phyloP scores from a whole-genome alignment of 2,329 filamentous ascomycete species.

The Westerdykella ornata region DNA sequence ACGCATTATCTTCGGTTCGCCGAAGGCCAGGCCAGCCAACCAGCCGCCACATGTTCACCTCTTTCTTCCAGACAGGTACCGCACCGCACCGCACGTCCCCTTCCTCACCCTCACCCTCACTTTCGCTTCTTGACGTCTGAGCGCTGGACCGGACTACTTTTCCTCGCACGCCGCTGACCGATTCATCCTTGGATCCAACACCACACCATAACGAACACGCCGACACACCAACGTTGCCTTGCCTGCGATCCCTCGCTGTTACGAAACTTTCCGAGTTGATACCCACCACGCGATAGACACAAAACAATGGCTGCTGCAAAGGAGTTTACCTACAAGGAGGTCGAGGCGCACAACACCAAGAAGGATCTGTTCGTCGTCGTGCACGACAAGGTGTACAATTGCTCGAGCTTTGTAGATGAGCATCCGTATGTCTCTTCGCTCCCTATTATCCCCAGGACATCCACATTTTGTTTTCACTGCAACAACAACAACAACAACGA shows the following conservation, averaged over 20 bases:
- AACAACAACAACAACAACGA: background rate
- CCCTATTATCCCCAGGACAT: background rate
- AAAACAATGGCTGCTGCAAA: constrained; percentile 33
- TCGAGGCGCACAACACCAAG: constrained; percentile 51
- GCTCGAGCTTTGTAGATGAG: constrained; percentile 86
- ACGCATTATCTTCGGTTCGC: background rate
- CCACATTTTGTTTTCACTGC: background rate
- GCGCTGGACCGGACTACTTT: too few species aligned
- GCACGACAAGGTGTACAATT: constrained; percentile 95
- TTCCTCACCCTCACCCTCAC: background rate
- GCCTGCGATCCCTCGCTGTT: background rate
- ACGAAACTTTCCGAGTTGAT: background rate
- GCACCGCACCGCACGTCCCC: background rate
- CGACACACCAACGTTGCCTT: background rate
- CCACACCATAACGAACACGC: too few species aligned
- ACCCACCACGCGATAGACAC: constrained; percentile 2
- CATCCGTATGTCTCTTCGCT: constrained; percentile 62
- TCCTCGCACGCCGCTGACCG: too few species aligned
- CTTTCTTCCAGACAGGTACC: background rate
- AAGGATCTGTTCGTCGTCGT: constrained; percentile 89
- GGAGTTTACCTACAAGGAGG: constrained; percentile 39
- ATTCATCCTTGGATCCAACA: too few species aligned
- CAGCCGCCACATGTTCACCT: background rate
- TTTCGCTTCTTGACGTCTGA: background rate
- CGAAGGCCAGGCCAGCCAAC: background rate